phyloP scores from a whole-genome alignment of 108 stramenopile genomes.

The Skeletonema menzelii region DNA sequence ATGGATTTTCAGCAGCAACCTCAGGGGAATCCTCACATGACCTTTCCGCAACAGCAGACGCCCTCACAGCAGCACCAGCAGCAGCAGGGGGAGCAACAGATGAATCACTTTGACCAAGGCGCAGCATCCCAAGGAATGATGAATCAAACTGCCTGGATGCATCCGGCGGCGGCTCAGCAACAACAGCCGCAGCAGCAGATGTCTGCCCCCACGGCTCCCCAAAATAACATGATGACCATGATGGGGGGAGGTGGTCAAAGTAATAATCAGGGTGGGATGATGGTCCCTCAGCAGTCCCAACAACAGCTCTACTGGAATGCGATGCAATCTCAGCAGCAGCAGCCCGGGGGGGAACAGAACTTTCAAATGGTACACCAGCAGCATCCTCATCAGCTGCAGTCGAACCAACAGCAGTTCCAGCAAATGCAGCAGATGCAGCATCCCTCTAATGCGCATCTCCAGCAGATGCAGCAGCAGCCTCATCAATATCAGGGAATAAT shows the following conservation, averaged over 20 bases:
- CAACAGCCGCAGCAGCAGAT: background rate
- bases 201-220: background rate
- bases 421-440: constrained; percentile 13
- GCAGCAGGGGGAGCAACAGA: background rate
- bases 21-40: background rate
- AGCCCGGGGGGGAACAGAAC: constrained; percentile 1
- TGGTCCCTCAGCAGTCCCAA: background rate
- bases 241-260: background rate
- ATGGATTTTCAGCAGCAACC: background rate
- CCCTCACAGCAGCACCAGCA: background rate
- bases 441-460: background rate
- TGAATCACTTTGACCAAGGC: background rate
- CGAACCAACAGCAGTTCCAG: background rate
- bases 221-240: background rate
- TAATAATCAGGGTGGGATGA: background rate
- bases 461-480: constrained; percentile 9
- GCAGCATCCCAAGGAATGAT: background rate
- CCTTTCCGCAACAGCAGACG: background rate
- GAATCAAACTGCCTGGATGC: background rate
- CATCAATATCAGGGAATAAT: background rate
- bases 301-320: constrained; percentile 1
- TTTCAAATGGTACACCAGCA: background rate
- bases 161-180: background rate
- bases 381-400: constrained; percentile 20
- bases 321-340: background rate